Evolutionary conservation across 2,329 filamentous ascomycete genomes (phyloP), one percentile per base, ranked within the genome.

Genomic region (Pestalotiopsis sp.): DNA sequence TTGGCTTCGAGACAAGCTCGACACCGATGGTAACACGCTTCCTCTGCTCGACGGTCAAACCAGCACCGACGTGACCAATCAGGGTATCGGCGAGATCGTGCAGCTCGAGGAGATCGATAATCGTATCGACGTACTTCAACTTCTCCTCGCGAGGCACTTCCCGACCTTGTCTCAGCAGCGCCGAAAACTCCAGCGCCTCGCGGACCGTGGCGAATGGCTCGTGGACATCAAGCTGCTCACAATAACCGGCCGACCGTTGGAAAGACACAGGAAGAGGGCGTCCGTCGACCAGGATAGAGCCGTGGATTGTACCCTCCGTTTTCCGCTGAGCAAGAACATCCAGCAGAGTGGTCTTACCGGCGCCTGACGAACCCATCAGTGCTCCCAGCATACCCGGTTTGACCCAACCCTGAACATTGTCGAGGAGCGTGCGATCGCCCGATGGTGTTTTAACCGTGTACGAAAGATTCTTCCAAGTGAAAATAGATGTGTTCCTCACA

Each of bases 281-380:
- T 1, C 93, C 93, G 71, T 95, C 92, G 17, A 95, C 92, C 69
- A 94, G 78, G 84, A 95, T 92, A 65, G 92, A 90, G 59, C 93
- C 93, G 20, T 82, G 83, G 31, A 95, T 92, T 2, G 92, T 90
- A 72, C 93, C 93, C 80, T 93, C 92, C 0, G 91, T 94, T 69
- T 92, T 92, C 73, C 93, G 89, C 70, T 92, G 92, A 4, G 93
- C 94, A 39, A 97, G 85, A 2, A 94, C 92, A 78, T 97, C 94
- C 6, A 97, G 83, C 2, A 97, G 86, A 0, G 93, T 96, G 0
- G 93, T 97, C 80, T 97, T 97, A 65, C 94, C 93, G 17, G 94
- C 93, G 72, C 93, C 93, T 12, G 91, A 92, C 2, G 92, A 89
- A 74, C 93, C 91, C 92, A 95, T 93, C n/a, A 95, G 83, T 4